These are phyloP conservation scores for Lyophyllum semitale DNA, from an alignment of 768 basidiomycete species.

Conservation along the genomic window DNA sequence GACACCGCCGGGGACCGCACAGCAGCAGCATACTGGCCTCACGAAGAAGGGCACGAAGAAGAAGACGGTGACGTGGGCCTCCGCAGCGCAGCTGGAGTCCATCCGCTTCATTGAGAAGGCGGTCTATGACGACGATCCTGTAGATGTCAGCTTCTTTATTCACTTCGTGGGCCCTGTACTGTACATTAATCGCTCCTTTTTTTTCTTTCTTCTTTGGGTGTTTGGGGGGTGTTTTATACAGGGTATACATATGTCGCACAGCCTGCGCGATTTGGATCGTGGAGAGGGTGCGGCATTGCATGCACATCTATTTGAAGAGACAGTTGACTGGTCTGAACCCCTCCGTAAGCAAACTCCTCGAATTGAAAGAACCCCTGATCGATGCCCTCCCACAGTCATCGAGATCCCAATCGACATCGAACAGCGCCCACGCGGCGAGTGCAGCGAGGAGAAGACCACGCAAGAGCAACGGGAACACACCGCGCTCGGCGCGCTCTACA, in stretches of 20 bases:
- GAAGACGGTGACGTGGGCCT: constrained; percentile 80
- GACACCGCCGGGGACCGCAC: constrained; percentile 24
- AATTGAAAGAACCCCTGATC: background rate
- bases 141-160: constrained; percentile 72
- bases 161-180: constrained; percentile 40
- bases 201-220: constrained; percentile 32
- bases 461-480: constrained; percentile 83
- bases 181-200: constrained; percentile 52
- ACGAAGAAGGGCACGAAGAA: constrained; percentile 59
- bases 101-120: constrained; percentile 83
- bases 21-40: constrained; percentile 24
- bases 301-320: constrained; percentile 81
- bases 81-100: constrained; percentile 71
- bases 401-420: constrained; percentile 65
- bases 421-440: constrained; percentile 54
- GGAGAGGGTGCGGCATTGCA: constrained; percentile 87
- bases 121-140: constrained; percentile 86
- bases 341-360: constrained; percentile 57
- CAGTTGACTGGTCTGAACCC: constrained; percentile 85
- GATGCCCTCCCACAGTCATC: constrained; percentile 45
- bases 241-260: constrained; percentile 73
- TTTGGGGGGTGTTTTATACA: constrained; percentile 43
- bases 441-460: constrained; percentile 65
- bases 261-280: constrained; percentile 83
- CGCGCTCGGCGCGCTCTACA: constrained; percentile 75